phyloP scores from a whole-genome alignment of 2,329 filamentous ascomycete genomes.

The Alternaria dauci region DNA sequence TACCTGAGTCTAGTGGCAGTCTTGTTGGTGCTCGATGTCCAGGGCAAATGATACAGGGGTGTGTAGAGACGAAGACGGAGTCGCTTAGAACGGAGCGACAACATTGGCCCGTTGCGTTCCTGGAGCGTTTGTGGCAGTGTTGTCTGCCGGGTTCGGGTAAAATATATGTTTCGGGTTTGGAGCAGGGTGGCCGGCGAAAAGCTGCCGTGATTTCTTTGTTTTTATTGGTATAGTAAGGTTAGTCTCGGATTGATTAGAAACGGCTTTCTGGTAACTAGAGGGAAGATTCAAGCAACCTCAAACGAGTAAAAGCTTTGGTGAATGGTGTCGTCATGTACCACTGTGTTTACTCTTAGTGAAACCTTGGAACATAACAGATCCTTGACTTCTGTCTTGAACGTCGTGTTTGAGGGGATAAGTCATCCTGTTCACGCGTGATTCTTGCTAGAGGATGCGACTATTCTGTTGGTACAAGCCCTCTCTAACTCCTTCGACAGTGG shows the following conservation, averaged over 20 bases:
- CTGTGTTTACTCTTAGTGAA: background rate
- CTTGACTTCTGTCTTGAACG: background rate
- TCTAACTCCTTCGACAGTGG: background rate
- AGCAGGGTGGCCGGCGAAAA: background rate
- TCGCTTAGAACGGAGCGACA: conserved; percentile 3
- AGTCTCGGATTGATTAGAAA: conserved; percentile 1
- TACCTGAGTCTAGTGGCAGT: conserved; percentile 1
- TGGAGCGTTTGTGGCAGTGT: conserved; percentile 1
- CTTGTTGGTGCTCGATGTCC: conserved; percentile 21
- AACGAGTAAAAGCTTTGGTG: background rate
- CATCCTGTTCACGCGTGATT: background rate
- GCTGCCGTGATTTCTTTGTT: background rate
- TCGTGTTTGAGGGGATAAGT: background rate
- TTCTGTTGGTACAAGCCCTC: background rate
- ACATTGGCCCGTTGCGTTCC: background rate
- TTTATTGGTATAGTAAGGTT: background rate
- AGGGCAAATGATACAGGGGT: conserved; percentile 30
- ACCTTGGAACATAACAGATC: background rate
- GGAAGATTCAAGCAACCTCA: background rate
- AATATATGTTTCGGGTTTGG: conserved; percentile 1
- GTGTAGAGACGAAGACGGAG: conserved; percentile 6
- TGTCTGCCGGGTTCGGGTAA: background rate
- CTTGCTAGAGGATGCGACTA: background rate
- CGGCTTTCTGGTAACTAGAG: background rate
- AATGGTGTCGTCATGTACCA: background rate